phyloP scores from a whole-genome alignment of 1,284 basidiomycete species.

The Melampsora larici-populina region DNA sequence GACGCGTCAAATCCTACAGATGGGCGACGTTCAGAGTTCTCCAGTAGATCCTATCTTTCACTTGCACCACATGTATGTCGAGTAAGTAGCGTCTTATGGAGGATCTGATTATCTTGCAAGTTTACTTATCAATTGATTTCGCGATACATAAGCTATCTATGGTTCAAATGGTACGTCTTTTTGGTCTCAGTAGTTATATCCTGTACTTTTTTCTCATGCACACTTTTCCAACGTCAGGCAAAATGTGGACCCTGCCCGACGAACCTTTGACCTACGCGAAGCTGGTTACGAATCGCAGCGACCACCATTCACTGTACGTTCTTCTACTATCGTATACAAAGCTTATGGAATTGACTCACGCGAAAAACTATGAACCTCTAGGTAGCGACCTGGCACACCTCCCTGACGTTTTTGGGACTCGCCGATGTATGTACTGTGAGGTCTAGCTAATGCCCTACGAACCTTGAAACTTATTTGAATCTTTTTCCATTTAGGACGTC shows the following conservation, averaged over 20 bases:
- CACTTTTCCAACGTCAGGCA: conserved; percentile 20
- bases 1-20: neutral
- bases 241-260: conserved; percentile 15
- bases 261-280: conserved; percentile 31
- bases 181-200: neutral
- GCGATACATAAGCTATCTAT: conserved; percentile 9
- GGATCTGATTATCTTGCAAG: too few relatives aligned
- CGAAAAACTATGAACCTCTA: neutral
- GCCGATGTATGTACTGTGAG: conserved; percentile 15
- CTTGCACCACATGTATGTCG: conserved; percentile 32
- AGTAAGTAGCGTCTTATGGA: conserved; percentile 11
- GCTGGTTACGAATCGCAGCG: conserved; percentile 33
- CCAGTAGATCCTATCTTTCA: conserved; percentile 28
- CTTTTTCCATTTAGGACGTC: conserved; percentile 8
- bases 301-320: conserved; percentile 12
- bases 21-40: conserved; percentile 34
- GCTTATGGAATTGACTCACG: neutral
- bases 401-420: conserved; percentile 37
- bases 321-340: neutral
- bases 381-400: conserved; percentile 21
- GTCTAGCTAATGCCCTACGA: neutral
- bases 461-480: neutral
- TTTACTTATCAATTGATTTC: too few relatives aligned
- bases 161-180: conserved; percentile 29
- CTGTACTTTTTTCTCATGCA: neutral